Conservation (phyloP, 768 basidiomycete genomes). For the Xerocomellus chrysenteron region DNA sequence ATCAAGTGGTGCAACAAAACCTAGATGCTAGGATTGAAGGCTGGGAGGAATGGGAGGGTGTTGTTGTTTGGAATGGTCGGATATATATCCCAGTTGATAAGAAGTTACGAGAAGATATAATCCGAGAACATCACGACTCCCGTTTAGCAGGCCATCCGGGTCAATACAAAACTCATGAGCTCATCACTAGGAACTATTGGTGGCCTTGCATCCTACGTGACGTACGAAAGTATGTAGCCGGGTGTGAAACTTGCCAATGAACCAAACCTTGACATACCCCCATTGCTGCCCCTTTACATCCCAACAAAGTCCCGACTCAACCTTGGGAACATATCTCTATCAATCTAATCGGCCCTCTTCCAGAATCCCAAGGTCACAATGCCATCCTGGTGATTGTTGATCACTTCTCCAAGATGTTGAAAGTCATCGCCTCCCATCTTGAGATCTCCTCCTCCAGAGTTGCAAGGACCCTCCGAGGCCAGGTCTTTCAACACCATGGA, state of each 20-base stretch:
- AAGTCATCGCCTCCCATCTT: conserved; percentile 15
- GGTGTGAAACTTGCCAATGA: conserved; percentile 28
- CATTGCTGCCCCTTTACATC: conserved; percentile 9
- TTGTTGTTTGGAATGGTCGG: conserved; percentile 1
- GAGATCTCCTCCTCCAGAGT: conserved; percentile 18
- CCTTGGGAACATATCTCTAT: conserved; percentile 4
- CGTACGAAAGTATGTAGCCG: conserved; percentile 22
- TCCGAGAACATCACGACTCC: conserved; percentile 26
- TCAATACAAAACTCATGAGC: conserved; percentile 20
- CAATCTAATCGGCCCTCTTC: conserved; percentile 11
- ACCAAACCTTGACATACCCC: conserved; percentile 20
- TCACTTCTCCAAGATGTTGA: conserved; percentile 10
- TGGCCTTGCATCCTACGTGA: conserved; percentile 25
- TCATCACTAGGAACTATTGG: conserved; percentile 26
- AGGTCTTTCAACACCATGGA: conserved; percentile 29
- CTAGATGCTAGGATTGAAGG: too few species aligned
- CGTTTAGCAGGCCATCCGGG: conserved; percentile 29
- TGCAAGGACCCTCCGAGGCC: conserved; percentile 16
- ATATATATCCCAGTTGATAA: conserved; percentile 25
- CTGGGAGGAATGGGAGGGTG: not conserved
- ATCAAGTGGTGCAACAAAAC: too few species aligned
- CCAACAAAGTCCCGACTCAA: not conserved
- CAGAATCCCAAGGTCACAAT: conserved; percentile 5
- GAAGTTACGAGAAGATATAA: conserved; percentile 12
- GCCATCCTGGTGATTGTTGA: conserved; percentile 12